Conservation (phyloP, 2,329 filamentous ascomycete species). For the Ilyonectria destructans region DNA sequence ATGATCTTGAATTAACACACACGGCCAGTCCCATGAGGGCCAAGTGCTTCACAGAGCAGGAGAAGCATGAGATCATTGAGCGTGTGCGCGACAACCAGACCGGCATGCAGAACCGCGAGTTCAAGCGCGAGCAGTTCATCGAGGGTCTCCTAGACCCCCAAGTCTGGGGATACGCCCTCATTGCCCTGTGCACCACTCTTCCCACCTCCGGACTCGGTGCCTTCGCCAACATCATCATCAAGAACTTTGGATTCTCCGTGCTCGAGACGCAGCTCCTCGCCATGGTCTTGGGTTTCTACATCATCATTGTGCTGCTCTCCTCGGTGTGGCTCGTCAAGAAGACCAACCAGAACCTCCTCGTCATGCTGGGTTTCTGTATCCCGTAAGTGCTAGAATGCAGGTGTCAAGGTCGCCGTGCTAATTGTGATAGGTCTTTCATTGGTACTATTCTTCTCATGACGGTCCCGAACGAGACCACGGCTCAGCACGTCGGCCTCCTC, state of each 20-base stretch:
- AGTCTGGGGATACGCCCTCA: constrained; percentile 75
- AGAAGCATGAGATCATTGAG: constrained; percentile 76
- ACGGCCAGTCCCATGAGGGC: constrained; percentile 75
- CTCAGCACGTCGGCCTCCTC: constrained; percentile 77
- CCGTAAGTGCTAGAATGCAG: constrained; percentile 63
- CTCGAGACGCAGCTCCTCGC: constrained; percentile 81
- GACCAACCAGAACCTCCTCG: constrained; percentile 77
- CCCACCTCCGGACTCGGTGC: constrained; percentile 82
- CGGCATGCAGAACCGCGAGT: constrained; percentile 70
- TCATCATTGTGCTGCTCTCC: constrained; percentile 78
- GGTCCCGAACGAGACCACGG: constrained; percentile 70
- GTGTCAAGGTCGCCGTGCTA: not conserved
- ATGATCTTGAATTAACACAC: no score
- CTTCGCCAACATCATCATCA: constrained; percentile 84
- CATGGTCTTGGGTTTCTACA: constrained; percentile 83
- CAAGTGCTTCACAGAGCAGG: constrained; percentile 77
- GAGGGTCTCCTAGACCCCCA: constrained; percentile 77
- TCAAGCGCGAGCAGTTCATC: constrained; percentile 63
- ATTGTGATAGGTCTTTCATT: constrained; percentile 71
- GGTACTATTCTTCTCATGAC: constrained; percentile 83
- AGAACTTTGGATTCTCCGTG: constrained; percentile 75
- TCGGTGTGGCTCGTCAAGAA: constrained; percentile 80
- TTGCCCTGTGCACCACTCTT: constrained; percentile 81
- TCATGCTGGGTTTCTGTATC: constrained; percentile 77
- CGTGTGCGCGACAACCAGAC: constrained; percentile 75